Percentiles rank a stretch among this genome's conserved stretches.
phyloP scores from a whole-genome alignment of 805 yeast species.

The Starmerella bombi region DNA sequence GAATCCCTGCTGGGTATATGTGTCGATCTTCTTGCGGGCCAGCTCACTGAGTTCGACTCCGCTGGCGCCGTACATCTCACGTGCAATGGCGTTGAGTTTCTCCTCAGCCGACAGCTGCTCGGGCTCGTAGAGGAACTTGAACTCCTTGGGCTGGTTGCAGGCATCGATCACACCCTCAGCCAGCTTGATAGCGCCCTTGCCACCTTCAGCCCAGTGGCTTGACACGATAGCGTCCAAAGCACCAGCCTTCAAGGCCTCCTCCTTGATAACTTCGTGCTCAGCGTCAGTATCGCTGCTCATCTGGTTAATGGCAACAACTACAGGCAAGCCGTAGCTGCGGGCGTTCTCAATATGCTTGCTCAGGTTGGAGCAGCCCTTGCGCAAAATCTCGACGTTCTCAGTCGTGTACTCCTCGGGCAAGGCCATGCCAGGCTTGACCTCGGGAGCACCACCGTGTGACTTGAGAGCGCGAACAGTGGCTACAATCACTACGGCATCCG shows the following conservation, averaged over 20 bases:
- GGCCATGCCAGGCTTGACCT: constrained; percentile 84
- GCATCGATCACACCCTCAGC: constrained; percentile 76
- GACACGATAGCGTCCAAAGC: constrained; percentile 84
- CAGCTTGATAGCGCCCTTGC: constrained; percentile 69
- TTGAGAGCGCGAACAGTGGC: constrained; percentile 94
- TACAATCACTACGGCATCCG: constrained; percentile 84
- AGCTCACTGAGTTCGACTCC: constrained; percentile 68
- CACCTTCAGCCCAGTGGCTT: constrained; percentile 94
- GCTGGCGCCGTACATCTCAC: constrained; percentile 85
- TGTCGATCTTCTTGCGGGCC: constrained; percentile 69
- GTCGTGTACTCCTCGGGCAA: constrained; percentile 69
- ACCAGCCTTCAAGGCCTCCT: constrained; percentile 75
- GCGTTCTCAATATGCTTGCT: constrained; percentile 85
- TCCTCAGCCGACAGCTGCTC: constrained; percentile 58
- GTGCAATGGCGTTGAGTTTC: constrained; percentile 66
- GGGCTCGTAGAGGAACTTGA: constrained; percentile 53
- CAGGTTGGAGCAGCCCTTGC: constrained; percentile 73
- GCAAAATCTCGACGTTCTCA: constrained; percentile 69
- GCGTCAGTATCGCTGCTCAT: constrained; percentile 69
- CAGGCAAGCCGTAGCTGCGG: constrained; percentile 75
- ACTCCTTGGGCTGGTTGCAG: constrained; percentile 31
- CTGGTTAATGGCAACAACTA: constrained; percentile 85
- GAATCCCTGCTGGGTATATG: constrained; percentile 77
- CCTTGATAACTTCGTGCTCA: constrained; percentile 66
- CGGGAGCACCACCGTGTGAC: constrained; percentile 95